Evolutionary conservation across 2,329 filamentous ascomycete genomes (phyloP).

Genomic region (Didymosphaeria variabile): DNA sequence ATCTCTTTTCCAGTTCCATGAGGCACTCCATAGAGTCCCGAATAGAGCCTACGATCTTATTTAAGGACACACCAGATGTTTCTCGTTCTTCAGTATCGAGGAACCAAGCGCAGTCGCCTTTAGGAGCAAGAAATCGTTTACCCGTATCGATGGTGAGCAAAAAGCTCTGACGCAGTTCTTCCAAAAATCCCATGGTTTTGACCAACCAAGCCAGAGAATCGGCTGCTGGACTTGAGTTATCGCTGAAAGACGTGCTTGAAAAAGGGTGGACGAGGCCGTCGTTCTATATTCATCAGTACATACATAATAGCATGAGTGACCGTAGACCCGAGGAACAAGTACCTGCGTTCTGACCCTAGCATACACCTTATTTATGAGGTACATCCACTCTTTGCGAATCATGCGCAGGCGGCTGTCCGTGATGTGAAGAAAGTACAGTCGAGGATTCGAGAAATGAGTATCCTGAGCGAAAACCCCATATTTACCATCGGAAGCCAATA

Average conservation of each 20-base stretch:
- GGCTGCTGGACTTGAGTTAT: neutral
- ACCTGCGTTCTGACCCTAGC: conserved; percentile 10
- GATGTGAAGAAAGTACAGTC: conserved; percentile 12
- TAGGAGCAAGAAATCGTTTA: neutral
- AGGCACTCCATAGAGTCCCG: neutral
- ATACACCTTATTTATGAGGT: conserved; percentile 10
- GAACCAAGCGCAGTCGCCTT: neutral
- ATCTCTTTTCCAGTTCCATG: neutral
- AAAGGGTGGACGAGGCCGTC: neutral
- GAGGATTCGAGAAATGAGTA: conserved; percentile 14
- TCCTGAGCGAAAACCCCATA: neutral
- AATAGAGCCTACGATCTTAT: neutral
- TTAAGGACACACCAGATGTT: neutral
- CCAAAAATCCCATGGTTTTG: neutral
- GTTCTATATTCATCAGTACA: neutral
- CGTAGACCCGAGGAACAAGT: neutral
- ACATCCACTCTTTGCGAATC: conserved; percentile 9
- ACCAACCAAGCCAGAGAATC: neutral
- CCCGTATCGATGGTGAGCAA: neutral
- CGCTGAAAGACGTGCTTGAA: neutral
- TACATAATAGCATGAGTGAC: too few relatives aligned
- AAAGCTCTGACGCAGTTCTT: neutral
- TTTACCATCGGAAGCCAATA: conserved; percentile 8
- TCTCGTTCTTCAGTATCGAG: neutral
- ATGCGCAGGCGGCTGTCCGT: conserved; percentile 1